These are phyloP conservation scores for Pythium aquatile DNA, from an alignment of 352 stramenopile species.

Conservation along the genomic window DNA sequence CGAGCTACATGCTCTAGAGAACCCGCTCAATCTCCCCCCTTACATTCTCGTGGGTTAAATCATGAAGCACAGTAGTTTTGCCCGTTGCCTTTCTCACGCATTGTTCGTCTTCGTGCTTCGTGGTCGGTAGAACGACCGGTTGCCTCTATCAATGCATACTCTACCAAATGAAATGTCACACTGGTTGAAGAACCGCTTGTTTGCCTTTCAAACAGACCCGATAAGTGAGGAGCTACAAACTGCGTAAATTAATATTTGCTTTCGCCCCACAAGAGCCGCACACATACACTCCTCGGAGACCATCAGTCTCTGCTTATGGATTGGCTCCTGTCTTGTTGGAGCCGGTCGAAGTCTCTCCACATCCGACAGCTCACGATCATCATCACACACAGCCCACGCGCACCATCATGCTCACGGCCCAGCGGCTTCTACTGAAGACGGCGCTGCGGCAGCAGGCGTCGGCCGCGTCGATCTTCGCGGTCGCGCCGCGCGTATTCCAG, in stretches of 20 bases:
- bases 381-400: neutral
- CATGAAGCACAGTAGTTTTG: neutral
- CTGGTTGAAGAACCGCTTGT: neutral
- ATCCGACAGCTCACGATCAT: neutral
- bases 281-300: constrained; percentile 4
- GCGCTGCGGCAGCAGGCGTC: constrained; percentile 9
- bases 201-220: no score
- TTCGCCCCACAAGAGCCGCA: neutral
- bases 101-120: neutral
- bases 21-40: neutral
- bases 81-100: neutral
- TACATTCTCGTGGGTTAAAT: neutral
- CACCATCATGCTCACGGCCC: constrained; percentile 22
- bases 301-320: constrained; percentile 12
- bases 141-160: constrained; percentile 20
- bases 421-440: constrained; percentile 11
- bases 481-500: constrained; percentile 3
- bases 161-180: neutral
- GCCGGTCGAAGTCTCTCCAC: neutral
- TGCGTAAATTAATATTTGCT: neutral
- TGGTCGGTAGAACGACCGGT: constrained; percentile 2
- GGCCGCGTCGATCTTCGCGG: neutral
- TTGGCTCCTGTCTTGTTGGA: constrained; percentile 1
- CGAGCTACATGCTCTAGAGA: neutral
- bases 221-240: constrained; percentile 2